Base-by-base conservation (phyloP, 1,284 basidiomycete genomes). In the Cutaneotrichosporon sp. region DNA sequence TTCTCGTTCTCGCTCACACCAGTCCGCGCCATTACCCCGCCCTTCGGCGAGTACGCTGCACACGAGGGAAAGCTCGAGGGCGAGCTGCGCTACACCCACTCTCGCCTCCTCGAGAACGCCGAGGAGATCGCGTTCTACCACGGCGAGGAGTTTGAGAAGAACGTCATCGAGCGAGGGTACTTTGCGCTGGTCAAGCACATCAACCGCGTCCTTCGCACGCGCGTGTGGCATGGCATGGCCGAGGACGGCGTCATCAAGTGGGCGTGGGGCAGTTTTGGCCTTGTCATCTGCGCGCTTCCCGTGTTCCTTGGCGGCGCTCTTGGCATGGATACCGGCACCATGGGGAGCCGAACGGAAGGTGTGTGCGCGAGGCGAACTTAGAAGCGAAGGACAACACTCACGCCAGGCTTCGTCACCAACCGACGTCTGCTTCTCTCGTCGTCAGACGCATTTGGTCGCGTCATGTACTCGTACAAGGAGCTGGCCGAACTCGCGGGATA, bases 201-300 rank as follows among this genome's bases (percentile, higher is more conserved):
- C 78, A 91, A 91, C 74, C 85, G 86, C 62, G 89, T 97, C 3
- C 84, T 96, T 72, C 82, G 86, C 52, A 88, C 90, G 65, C 85
- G 90, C 34, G 91, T 96, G 84, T 92, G 90, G 87, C 93, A 97
- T 79, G 89, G 90, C 2, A 92, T 94, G 80, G 86, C 89, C 9
- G 94, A 97, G 77, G 96, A 99, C 79, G 93, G 93, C 2, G 89
- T 99, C 63, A 90, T 98, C 75, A 98, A 98, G 81, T 96, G 95
- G 95, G 77, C 95, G 16, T 98, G 96, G 96, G 95, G 95, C 69
- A 90, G 89, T 75, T 90, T 97, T 74, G 95, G 95, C 30, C 88
- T 98, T 32, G 86, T 92, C 63, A 87, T 97, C 30, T 98, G 96
- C 77, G 92, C 93, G 6, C 90, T 98, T 57, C 96, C 96, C 0